Conservation (phyloP, 2,329 filamentous ascomycete species). For the Diplocarpon mali region DNA sequence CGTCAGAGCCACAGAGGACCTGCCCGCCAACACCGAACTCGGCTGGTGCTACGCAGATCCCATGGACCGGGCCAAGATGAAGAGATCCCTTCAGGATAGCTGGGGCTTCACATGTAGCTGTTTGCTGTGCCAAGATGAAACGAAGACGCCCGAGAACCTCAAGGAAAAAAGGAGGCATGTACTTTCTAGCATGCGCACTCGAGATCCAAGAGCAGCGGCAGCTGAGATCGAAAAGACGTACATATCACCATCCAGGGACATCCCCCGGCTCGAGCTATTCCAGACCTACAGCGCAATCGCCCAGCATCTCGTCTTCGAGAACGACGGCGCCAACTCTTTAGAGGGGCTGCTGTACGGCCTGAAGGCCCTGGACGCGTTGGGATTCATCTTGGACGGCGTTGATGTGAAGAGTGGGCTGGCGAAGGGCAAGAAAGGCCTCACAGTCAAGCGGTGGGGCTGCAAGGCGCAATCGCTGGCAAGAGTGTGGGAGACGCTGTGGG, state of each 20-base stretch:
- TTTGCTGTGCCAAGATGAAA: constrained; percentile 8
- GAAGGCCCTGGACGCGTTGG: constrained; percentile 3
- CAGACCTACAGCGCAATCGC: not conserved
- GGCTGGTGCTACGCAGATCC: constrained; percentile 30
- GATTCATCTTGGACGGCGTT: not conserved
- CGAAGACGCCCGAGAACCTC: constrained; percentile 4
- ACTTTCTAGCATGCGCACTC: not conserved
- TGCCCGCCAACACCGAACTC: constrained; percentile 36
- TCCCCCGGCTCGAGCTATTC: constrained; percentile 1
- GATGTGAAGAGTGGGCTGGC: not conserved
- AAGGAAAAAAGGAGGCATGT: not conserved
- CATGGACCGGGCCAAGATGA: constrained; percentile 15
- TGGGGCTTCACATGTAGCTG: constrained; percentile 37
- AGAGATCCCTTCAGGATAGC: constrained; percentile 21
- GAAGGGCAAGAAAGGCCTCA: not conserved
- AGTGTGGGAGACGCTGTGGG: constrained; percentile 2
- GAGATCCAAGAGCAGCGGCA: not conserved
- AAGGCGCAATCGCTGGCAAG: not conserved
- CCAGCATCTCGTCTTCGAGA: not conserved
- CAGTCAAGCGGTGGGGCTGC: constrained; percentile 1
- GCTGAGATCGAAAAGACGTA: not conserved
- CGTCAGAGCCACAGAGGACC: constrained; percentile 35
- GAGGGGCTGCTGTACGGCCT: not conserved
- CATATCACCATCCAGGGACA: not conserved
- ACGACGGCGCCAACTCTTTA: not conserved